Evolutionary conservation across 257 asterid species (phyloP).

Genomic region (Solanum piurae): DNA sequence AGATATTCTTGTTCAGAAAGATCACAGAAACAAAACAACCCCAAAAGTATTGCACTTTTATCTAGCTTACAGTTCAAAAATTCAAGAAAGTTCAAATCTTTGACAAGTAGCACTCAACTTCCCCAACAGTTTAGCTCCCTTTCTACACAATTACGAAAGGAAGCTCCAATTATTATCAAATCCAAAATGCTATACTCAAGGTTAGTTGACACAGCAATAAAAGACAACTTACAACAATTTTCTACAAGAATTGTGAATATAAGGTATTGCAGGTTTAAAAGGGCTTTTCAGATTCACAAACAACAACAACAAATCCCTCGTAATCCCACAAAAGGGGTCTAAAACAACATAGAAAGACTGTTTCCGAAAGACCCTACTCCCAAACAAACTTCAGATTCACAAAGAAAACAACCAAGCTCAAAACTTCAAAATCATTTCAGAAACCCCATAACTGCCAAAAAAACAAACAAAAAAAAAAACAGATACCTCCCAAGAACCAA

Average conservation of each 20-base stretch:
- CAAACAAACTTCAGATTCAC: background rate
- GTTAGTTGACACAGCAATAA: background rate
- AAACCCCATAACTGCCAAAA: background rate
- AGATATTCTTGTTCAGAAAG: background rate
- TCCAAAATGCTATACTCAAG: background rate
- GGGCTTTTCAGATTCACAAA: background rate
- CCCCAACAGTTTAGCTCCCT: background rate
- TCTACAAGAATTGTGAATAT: background rate
- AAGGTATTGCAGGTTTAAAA: background rate
- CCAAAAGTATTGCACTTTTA: background rate
- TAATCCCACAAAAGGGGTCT: background rate
- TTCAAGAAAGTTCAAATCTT: background rate
- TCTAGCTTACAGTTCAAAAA: background rate
- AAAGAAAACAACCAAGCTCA: background rate
- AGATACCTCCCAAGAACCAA: background rate
- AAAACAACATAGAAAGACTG: background rate
- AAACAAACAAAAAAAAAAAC: background rate
- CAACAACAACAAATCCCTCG: background rate
- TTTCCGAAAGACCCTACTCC: background rate
- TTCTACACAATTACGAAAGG: background rate
- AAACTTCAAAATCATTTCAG: background rate
- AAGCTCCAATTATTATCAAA: background rate
- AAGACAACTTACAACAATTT: background rate
- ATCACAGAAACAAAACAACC: background rate
- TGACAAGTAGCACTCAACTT: background rate